These are phyloP conservation scores for Triticum turgidum DNA, from an alignment of 176 grass and related monocot genomes.

Conservation along the genomic window DNA sequence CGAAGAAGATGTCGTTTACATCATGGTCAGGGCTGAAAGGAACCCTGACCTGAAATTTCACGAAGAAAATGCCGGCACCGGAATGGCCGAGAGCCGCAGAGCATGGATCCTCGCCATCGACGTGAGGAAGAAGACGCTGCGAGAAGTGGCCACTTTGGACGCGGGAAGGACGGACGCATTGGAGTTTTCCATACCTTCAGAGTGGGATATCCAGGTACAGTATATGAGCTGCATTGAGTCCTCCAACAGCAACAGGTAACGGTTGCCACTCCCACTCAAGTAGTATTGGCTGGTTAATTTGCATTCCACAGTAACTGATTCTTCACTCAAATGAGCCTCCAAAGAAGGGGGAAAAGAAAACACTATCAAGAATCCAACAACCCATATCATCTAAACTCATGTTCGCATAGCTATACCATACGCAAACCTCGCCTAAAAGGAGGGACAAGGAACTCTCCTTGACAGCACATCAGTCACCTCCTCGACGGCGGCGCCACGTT, in stretches of 20 bases:
- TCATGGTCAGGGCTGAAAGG: background rate
- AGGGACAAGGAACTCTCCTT: background rate
- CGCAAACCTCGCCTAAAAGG: background rate
- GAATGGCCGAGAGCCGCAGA: no score
- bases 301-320: background rate
- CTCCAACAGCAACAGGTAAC: background rate
- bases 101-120: background rate
- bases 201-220: background rate
- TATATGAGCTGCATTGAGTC: background rate
- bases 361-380: conserved; percentile 3
- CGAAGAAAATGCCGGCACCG: no score
- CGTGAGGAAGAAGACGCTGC: background rate
- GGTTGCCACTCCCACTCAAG: background rate
- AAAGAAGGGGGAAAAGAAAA: background rate
- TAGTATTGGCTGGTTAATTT: background rate
- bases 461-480: background rate
- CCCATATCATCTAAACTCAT: background rate
- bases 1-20: background rate
- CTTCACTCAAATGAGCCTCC: background rate
- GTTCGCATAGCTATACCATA: background rate
- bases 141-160: background rate
- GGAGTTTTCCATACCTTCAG: background rate
- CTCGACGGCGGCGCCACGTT: conserved; percentile 1
- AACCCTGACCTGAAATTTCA: no score
- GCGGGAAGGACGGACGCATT: background rate